Evolutionary conservation across 2,329 filamentous ascomycete species (phyloP).

Genomic region (Phyllosticta capitalensis): DNA sequence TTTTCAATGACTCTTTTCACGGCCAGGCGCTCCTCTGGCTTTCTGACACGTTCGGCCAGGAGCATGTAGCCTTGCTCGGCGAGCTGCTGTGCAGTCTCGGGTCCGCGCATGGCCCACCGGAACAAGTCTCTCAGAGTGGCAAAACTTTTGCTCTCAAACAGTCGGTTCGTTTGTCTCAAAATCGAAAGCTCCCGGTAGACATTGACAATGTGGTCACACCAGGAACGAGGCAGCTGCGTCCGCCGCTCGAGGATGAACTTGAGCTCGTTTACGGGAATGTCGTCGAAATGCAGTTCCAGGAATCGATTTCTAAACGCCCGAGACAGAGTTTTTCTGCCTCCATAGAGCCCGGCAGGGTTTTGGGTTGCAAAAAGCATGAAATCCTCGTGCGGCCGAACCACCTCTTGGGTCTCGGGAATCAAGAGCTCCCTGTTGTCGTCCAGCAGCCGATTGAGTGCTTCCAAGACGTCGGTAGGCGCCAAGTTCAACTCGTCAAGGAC

Average conservation of each 20-base stretch:
- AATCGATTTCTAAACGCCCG: conserved; percentile 95
- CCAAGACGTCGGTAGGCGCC: conserved; percentile 91
- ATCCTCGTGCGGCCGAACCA: conserved; percentile 82
- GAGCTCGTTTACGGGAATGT: conserved; percentile 91
- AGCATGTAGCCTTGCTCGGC: conserved; percentile 94
- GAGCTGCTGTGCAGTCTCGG: conserved; percentile 78
- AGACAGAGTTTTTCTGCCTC: conserved; percentile 85
- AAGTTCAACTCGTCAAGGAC: conserved; percentile 96
- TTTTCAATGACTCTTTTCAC: conserved; percentile 84
- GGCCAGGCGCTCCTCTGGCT: conserved; percentile 71
- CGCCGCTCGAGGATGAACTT: conserved; percentile 84
- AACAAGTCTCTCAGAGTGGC: conserved; percentile 94
- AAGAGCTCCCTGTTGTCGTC: conserved; percentile 95
- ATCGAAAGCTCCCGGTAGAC: conserved; percentile 91
- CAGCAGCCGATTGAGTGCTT: conserved; percentile 87
- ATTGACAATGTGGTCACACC: conserved; percentile 81
- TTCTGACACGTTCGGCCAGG: conserved; percentile 86
- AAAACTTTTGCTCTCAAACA: conserved; percentile 97
- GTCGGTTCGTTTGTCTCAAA: conserved; percentile 75
- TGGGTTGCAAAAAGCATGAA: conserved; percentile 99
- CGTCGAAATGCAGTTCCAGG: conserved; percentile 92
- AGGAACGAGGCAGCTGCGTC: conserved; percentile 81
- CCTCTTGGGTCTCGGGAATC: conserved; percentile 91
- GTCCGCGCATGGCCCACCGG: conserved; percentile 79
- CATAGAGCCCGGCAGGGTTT: conserved; percentile 91